These are phyloP conservation scores for Exophiala spinifera DNA, from an alignment of 2,329 filamentous ascomycete genomes.

Conservation along the genomic window DNA sequence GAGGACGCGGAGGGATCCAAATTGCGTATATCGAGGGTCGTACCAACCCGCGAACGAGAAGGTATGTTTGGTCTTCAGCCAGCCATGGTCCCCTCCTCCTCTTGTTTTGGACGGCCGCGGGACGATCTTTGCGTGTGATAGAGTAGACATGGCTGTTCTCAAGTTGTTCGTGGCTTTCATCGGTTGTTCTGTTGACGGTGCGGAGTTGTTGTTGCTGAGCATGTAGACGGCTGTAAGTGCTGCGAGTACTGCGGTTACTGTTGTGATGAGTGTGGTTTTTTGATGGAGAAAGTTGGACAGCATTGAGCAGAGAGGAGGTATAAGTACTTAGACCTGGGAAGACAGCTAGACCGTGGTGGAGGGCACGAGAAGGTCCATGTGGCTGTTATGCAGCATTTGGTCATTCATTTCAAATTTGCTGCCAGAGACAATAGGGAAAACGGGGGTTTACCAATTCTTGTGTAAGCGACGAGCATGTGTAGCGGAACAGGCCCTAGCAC, in stretches of 20 bases:
- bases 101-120: conserved; percentile 69
- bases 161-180: conserved; percentile 27
- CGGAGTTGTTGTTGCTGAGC: conserved; percentile 14
- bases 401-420: conserved; percentile 9
- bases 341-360: conserved; percentile 18
- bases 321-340: conserved; percentile 27
- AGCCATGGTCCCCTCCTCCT: conserved; percentile 78
- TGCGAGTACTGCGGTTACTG: conserved; percentile 21
- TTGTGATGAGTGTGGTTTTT: conserved; percentile 23
- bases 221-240: conserved; percentile 23
- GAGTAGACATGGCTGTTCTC: conserved; percentile 56
- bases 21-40: conserved; percentile 64
- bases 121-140: conserved; percentile 67
- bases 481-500: background rate
- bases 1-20: conserved; percentile 75
- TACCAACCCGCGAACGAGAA: conserved; percentile 76
- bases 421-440: conserved; percentile 1
- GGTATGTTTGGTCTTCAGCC: conserved; percentile 83
- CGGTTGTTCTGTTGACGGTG: conserved; percentile 3
- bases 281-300: conserved; percentile 17
- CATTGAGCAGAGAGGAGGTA: conserved; percentile 21
- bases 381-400: conserved; percentile 16
- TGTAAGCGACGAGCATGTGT: conserved; percentile 16
- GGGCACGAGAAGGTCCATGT: conserved; percentile 14
- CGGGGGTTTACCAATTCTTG: conserved; percentile 20